phyloP scores from a whole-genome alignment of 2,329 filamentous ascomycete genomes.

The Diaporthe ilicicola region DNA sequence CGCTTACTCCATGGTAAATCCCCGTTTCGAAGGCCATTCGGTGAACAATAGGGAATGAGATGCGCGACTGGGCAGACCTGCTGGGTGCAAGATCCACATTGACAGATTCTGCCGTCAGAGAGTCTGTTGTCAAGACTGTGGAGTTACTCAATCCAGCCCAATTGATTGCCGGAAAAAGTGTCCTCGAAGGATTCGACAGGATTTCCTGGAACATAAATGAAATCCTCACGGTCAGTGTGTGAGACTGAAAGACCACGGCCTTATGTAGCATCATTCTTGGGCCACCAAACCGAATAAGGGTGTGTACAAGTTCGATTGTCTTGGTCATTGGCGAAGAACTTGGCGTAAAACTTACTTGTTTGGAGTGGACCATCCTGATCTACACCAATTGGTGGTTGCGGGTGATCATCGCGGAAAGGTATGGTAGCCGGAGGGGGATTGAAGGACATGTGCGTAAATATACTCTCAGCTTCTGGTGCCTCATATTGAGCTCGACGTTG shows the following conservation, averaged over 20 bases:
- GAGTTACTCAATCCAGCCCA: not conserved
- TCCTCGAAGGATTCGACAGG: not conserved
- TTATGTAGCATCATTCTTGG: not conserved
- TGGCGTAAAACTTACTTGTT: conserved; percentile 27
- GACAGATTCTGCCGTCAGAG: not conserved
- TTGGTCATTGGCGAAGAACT: conserved; percentile 23
- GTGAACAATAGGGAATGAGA: not conserved
- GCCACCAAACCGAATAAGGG: not conserved
- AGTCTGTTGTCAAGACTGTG: not conserved
- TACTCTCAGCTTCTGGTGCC: not conserved
- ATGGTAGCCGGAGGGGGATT: not conserved
- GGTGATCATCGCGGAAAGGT: not conserved
- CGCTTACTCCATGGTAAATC: not conserved
- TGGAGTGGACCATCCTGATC: not conserved
- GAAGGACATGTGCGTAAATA: not conserved
- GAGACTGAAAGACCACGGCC: not conserved
- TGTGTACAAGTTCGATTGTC: conserved; percentile 21
- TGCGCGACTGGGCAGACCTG: not conserved
- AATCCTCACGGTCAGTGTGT: not conserved
- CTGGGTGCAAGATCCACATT: not conserved
- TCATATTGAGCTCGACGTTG: not conserved
- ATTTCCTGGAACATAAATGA: not conserved
- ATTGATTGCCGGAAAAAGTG: not conserved
- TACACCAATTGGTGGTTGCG: not conserved
- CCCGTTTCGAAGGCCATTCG: not conserved